These are phyloP conservation scores for Phylloporus scabripes DNA, from an alignment of 768 basidiomycete genomes.

Conservation along the genomic window DNA sequence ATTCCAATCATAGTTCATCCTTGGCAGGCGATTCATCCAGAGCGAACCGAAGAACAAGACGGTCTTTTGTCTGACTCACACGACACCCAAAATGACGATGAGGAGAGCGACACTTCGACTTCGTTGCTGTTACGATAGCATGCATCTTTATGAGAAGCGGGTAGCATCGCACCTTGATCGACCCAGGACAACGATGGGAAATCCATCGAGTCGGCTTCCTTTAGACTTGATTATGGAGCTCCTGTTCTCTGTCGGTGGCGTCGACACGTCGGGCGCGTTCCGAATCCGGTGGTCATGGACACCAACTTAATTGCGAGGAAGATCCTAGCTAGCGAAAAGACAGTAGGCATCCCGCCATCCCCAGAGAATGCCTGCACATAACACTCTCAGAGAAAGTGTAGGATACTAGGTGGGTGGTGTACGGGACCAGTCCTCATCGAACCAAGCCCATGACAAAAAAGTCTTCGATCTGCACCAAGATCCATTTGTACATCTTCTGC, in stretches of 20 bases:
- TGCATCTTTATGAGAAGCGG: background rate
- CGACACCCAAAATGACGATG: background rate
- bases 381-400: slow-evolving; percentile 6
- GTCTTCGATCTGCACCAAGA: slow-evolving; percentile 13
- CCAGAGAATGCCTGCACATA: slow-evolving; percentile 15
- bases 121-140: background rate
- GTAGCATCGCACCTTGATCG: too few species aligned
- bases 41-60: slow-evolving; percentile 6
- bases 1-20: slow-evolving; percentile 3
- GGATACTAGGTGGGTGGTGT: background rate
- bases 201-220: slow-evolving; percentile 8
- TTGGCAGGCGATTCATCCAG: slow-evolving; percentile 8
- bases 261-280: background rate
- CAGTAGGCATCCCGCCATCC: slow-evolving; percentile 5
- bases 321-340: background rate
- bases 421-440: background rate
- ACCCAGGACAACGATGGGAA: background rate
- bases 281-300: slow-evolving; percentile 3
- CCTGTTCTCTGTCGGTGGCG: background rate
- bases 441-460: background rate
- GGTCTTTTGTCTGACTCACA: background rate
- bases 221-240: slow-evolving; percentile 4
- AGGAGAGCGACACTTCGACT: background rate
- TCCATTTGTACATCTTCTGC: slow-evolving; percentile 6
- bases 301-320: slow-evolving; percentile 3